Conservation (phyloP, 768 basidiomycete species). For the Daedaleopsis sinensis region DNA sequence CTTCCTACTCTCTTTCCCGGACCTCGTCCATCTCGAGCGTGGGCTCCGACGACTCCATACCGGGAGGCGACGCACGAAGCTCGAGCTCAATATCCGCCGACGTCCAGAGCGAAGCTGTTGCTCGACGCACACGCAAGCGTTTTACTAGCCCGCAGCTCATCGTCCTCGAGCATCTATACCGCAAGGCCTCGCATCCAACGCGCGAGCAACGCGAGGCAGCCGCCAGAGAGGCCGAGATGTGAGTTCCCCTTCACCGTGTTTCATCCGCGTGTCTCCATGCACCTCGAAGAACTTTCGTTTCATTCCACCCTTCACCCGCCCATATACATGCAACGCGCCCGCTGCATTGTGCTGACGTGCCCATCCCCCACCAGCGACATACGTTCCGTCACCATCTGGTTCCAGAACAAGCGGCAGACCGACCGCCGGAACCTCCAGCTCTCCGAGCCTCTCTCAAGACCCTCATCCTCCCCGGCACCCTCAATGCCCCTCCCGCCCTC, state of each 20-base stretch:
- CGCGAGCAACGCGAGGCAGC: constrained; percentile 70
- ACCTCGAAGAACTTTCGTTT: neutral
- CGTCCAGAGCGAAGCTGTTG: constrained; percentile 18
- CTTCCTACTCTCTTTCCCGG: constrained; percentile 43
- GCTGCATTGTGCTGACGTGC: constrained; percentile 12
- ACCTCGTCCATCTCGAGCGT: constrained; percentile 61
- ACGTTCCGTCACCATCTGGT: constrained; percentile 39
- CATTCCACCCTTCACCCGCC: neutral
- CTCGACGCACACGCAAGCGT: constrained; percentile 63
- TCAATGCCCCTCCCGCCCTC: constrained; percentile 8
- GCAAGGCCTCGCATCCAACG: constrained; percentile 73
- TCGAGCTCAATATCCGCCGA: constrained; percentile 35
- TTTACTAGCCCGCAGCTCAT: constrained; percentile 70
- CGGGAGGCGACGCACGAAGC: constrained; percentile 32
- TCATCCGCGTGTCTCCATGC: neutral
- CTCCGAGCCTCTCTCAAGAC: constrained; percentile 9
- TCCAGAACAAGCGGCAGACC: constrained; percentile 40
- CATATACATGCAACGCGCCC: constrained; percentile 7
- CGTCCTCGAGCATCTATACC: constrained; percentile 74
- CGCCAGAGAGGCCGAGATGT: constrained; percentile 67
- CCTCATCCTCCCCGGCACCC: constrained; percentile 5
- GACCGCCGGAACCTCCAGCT: constrained; percentile 30
- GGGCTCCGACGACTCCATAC: constrained; percentile 47
- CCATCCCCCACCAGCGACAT: constrained; percentile 17
- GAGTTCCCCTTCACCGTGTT: constrained; percentile 32